Conservation (phyloP, 116 monocot species). For the Dioscorea cayenensis region DNA sequence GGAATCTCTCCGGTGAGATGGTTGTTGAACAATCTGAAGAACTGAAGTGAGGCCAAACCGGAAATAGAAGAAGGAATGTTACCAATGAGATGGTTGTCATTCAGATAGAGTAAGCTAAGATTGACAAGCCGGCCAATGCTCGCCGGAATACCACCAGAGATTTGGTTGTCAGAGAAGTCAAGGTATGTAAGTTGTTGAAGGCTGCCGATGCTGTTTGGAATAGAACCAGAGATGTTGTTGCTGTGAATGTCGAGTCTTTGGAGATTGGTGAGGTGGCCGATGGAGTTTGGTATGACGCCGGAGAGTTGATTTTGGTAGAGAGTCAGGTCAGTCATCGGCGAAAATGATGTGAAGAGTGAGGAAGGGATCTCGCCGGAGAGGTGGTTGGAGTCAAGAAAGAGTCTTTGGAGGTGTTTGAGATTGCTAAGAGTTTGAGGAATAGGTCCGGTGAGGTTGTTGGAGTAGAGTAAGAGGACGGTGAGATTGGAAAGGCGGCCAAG, state of each 20-base stretch:
- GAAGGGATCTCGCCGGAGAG: background rate
- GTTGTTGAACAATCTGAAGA: slow-evolving; percentile 20
- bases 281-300: background rate
- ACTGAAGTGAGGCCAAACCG: slow-evolving; percentile 16
- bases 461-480: slow-evolving; percentile 2
- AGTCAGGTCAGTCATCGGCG: background rate
- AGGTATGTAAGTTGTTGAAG: slow-evolving; percentile 19
- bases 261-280: slow-evolving; percentile 3
- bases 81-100: slow-evolving; percentile 15
- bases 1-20: slow-evolving; percentile 19
- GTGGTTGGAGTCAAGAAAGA: background rate
- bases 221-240: background rate
- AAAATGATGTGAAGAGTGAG: background rate
- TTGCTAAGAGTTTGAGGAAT: background rate
- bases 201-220: slow-evolving; percentile 9
- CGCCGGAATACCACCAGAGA: slow-evolving; percentile 20
- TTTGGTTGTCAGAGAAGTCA: slow-evolving; percentile 27
- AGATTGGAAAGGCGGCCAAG: slow-evolving; percentile 7
- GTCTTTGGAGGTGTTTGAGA: background rate
- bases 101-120: slow-evolving; percentile 14
- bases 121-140: slow-evolving; percentile 22
- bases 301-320: background rate
- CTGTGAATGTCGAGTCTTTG: slow-evolving; percentile 1
- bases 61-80: slow-evolving; percentile 21
- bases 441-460: background rate